Base-by-base conservation (phyloP, 495 filamentous ascomycete species). In the Neurospora sp. region DNA sequence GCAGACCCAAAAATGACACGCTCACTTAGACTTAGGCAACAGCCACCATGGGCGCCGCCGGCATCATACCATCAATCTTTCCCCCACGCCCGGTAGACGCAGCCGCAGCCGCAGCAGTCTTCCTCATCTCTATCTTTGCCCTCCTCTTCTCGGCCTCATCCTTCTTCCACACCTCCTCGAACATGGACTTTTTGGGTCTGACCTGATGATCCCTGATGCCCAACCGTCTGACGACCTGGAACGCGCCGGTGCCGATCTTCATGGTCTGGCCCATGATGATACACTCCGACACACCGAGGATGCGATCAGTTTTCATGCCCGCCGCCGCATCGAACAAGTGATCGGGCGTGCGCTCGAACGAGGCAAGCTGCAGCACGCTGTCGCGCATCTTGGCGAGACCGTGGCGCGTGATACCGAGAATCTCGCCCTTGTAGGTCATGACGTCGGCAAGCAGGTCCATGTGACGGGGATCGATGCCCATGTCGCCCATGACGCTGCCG, bases 371-470 rank as follows among this genome's bases (percentile, higher is more conserved):
- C 69, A 99, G 83, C 46, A 98, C 95, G 35, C 89, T 92, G 81
- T 99, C 96, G 71, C 96, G 87, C 94, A 97, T 99, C 87, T 99
- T 99, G 70, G 93, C 90, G 48, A 99, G 86, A 70, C 96, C 96
- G 82, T 98, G 98, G 35, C 96, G 91, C 10, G 96, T 99, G 79
- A 99, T 99, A 42, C 96, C 96, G n/a, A 97, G 88, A 0, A 98
- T 92, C 75, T 98, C 95, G 69, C 96, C 96, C 83, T 97, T 97
- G 87, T 95, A 98, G 7, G 96, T 99, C 96, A 99, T 99, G 42
- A 98, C 94, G 74, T 99, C 96, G n/a, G 96, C 95, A 18, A 99
- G 88, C 9, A 99, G 89, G 80, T 98, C 92, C 94, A 99, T 98
- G 86, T 99, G 96, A 40, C 96, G 92, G 38, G 96, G 96, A 85